A percentile compares a stretch with the other conserved stretches of the same genome.
phyloP scores from a whole-genome alignment of 305 asterid genomes.

The Fraxinus floribunda region DNA sequence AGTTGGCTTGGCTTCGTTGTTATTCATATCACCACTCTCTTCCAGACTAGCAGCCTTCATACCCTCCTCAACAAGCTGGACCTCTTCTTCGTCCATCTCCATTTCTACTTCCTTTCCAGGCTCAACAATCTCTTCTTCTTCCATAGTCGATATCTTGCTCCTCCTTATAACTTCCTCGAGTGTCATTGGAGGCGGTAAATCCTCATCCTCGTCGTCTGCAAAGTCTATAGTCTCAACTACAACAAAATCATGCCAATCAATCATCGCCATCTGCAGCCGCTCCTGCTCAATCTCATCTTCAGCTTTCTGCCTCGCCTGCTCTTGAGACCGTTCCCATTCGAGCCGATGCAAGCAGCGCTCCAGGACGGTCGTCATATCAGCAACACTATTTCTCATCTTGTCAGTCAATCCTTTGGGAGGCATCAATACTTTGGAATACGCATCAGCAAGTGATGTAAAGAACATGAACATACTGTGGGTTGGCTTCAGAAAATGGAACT shows the following conservation, averaged over 20 bases:
- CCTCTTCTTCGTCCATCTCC: constrained; percentile 99
- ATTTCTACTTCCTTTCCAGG: constrained; percentile 89
- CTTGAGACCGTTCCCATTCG: constrained; percentile 93
- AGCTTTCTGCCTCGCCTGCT: constrained; percentile 89
- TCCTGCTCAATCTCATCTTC: constrained; percentile 91
- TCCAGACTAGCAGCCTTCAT: constrained; percentile 82
- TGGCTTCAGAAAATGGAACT: constrained; percentile 85
- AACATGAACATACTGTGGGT: constrained; percentile 96
- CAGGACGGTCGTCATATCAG: constrained; percentile 81
- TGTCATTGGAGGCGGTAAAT: constrained; percentile 92
- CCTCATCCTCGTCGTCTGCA: constrained; percentile 94
- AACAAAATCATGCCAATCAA: constrained; percentile 97
- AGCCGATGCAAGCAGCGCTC: constrained; percentile 81
- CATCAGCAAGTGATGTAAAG: constrained; percentile 92
- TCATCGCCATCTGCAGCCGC: constrained; percentile 85
- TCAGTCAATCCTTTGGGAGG: constrained; percentile 72
- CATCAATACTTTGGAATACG: constrained; percentile 85
- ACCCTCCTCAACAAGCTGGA: constrained; percentile 86
- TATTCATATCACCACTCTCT: constrained; percentile 54
- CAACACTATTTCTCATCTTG: constrained; percentile 62
- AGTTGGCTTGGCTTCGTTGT: constrained; percentile 41
- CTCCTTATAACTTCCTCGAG: constrained; percentile 90
- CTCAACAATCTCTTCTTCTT: constrained; percentile 70
- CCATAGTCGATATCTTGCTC: constrained; percentile 71
- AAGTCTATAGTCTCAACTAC: constrained; percentile 88